These are phyloP conservation scores for Moesziomyces sp. DNA, from an alignment of 1,284 basidiomycete species.

Conservation along the genomic window DNA sequence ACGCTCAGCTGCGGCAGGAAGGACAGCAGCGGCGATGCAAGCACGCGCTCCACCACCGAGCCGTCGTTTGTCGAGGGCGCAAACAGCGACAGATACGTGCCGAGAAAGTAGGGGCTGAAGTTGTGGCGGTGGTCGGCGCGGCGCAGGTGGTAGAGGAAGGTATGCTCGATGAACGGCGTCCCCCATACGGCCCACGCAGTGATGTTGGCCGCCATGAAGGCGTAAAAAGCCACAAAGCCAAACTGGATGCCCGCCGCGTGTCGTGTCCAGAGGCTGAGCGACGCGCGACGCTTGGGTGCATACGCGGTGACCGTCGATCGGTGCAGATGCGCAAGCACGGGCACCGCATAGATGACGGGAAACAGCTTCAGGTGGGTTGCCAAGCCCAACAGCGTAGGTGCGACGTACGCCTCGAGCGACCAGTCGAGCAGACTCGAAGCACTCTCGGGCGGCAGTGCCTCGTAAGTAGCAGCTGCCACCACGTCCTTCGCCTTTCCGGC, in stretches of 20 bases:
- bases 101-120: constrained; percentile 96
- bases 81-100: constrained; percentile 78
- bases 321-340: constrained; percentile 76
- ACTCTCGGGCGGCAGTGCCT: constrained; percentile 38
- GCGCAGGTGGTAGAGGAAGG: constrained; percentile 91
- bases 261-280: constrained; percentile 33
- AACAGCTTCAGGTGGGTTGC: constrained; percentile 71
- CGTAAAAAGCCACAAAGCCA: constrained; percentile 75
- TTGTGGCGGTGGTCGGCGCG: constrained; percentile 97
- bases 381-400: constrained; percentile 56
- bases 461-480: constrained; percentile 11
- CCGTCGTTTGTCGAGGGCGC: not conserved
- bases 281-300: constrained; percentile 19
- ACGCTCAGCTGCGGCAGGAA: constrained; percentile 78
- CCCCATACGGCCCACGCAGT: constrained; percentile 77
- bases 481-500: not conserved
- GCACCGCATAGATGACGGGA: constrained; percentile 87
- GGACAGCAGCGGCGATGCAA: constrained; percentile 53
- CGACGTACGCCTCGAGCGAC: constrained; percentile 48
- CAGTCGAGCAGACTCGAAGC: constrained; percentile 42
- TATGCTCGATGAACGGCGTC: constrained; percentile 86
- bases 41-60: constrained; percentile 11
- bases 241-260: constrained; percentile 75
- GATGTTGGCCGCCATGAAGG: constrained; percentile 77
- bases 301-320: constrained; percentile 41